Conservation (phyloP, 352 stramenopile genomes). For the Stramenopiles sp. region DNA sequence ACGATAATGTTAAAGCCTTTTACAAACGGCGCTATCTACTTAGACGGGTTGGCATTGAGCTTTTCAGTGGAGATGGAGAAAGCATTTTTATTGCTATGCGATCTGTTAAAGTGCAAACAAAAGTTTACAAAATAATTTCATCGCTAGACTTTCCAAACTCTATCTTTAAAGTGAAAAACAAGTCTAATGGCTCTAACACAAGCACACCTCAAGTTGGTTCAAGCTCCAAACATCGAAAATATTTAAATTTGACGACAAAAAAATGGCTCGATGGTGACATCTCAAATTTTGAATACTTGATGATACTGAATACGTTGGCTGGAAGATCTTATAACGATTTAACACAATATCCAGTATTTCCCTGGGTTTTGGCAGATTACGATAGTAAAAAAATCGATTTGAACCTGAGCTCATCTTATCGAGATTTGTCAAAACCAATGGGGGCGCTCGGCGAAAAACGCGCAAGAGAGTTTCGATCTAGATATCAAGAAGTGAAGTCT, state of each 20-base stretch:
- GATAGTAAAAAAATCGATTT: constrained; percentile 45
- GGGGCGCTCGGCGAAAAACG: neutral
- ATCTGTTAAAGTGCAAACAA: neutral
- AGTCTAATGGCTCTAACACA: neutral
- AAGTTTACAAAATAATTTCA: neutral
- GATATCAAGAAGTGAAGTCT: neutral
- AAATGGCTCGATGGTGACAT: constrained; percentile 29
- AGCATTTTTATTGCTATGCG: neutral
- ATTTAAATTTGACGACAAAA: neutral
- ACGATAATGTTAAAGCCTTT: neutral
- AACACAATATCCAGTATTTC: constrained; percentile 86
- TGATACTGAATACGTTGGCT: constrained; percentile 67
- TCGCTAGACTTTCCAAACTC: neutral
- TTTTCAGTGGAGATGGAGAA: neutral
- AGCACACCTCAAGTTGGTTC: neutral
- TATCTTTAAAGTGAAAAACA: neutral
- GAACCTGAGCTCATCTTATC: neutral
- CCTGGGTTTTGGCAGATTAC: constrained; percentile 66
- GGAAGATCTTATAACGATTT: constrained; percentile 69
- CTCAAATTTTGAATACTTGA: constrained; percentile 85
- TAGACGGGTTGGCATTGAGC: neutral
- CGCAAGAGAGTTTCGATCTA: neutral
- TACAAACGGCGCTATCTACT: neutral
- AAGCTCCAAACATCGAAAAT: neutral
- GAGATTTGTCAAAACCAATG: neutral